Evolutionary conservation across 2,329 filamentous ascomycete species (phyloP), one percentile per base, ranked within the genome.

Genomic region (Diplodia mutila): DNA sequence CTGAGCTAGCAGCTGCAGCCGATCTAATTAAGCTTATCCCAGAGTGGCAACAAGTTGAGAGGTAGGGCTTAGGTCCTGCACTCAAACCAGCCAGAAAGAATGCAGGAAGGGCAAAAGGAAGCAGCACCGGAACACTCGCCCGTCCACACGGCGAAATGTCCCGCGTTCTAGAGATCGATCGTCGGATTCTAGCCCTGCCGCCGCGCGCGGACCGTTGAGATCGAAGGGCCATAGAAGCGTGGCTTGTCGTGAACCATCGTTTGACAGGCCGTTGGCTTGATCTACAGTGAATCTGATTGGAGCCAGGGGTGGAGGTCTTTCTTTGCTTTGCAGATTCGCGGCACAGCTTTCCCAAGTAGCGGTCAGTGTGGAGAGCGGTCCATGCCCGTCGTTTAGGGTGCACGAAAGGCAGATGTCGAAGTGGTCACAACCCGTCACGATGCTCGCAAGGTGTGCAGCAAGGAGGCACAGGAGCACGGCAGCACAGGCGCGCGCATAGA

Each of bases 1-100:
- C 8, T 21, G 42, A 46, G 42, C 42, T 46, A 46, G 14, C 14
- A 18, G 53, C 18, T 37, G 53, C 23, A 21, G 18, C 16, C 14
- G 18, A 46, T 21, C 42, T n/a, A 57, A n/a, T n/a, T 57, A 57
- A 57, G 32, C 53, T 57, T 57, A 39, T 16, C 53, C 53, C 5
- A 9, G 32, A 57, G 11, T 4, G 53, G 53, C 23, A 57, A 21
- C 32, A 39, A 57, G 53, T 57, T 18, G 32, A 39, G 53, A 57
- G 5, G n/a, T 57, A 39, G 53, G 53, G 53, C 53, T 39, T 23
- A 37, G 29, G n/a, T 12, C 21, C 16, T 42, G 37, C 37, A 6
- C 3, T 23, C 11, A 27, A 52, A 27, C 46, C 46, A 49, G 46
- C 12, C n/a, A 52, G 14, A 25, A 27, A 21, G 42, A n/a, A 34